Evolutionary conservation across 495 filamentous ascomycete species (phyloP), one percentile per base, ranked within the genome.

Genomic region (Penicilliopsis zonata): DNA sequence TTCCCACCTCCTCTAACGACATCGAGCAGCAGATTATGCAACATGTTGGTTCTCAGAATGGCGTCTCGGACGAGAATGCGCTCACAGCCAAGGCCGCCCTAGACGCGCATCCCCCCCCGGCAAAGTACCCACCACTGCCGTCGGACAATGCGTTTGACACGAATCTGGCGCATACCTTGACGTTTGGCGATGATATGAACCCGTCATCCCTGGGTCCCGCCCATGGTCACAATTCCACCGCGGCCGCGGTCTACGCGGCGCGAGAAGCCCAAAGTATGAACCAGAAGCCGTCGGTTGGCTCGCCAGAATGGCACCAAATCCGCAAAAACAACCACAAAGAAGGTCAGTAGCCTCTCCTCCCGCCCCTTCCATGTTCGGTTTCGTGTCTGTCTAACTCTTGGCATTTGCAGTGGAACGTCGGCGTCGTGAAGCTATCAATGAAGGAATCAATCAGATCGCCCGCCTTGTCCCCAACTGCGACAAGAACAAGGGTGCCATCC

Each of bases 311-410:
- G 90, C 90, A 98, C 57, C 90, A 88, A 55, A 77, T 94, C 38
- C 76, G 90, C 43, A 88, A 88, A 52, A 92, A 98, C 50, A 98
- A 96, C 46, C 90, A 98, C 63, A 98, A 98, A 72, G 90, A 98
- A 69, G 90, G 90, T 93, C 61, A 40, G 72, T 59, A 21, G 2
- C 9, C 13, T n/a, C 19, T 18, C 5, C 5, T 31, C 9, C 14
- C 22, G 7, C 22, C 31, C 35, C 8, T 27, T 29, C 20, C 18
- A 16, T 36, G 9, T 32, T 37, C 30, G 9, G 32, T 7, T 13
- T 30, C 30, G 9, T 14, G 10, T 12, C 24, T 34, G n/a, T 18
- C 31, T 38, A 31, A 28, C 18, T 18, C 28, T 29, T 52, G 35
- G 42, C 35, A 29, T 24, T 18, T 23, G 12, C 39, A 98, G 90